Evolutionary conservation across 164 flowering plant species (phyloP).

Genomic region (Stephania japonica): DNA sequence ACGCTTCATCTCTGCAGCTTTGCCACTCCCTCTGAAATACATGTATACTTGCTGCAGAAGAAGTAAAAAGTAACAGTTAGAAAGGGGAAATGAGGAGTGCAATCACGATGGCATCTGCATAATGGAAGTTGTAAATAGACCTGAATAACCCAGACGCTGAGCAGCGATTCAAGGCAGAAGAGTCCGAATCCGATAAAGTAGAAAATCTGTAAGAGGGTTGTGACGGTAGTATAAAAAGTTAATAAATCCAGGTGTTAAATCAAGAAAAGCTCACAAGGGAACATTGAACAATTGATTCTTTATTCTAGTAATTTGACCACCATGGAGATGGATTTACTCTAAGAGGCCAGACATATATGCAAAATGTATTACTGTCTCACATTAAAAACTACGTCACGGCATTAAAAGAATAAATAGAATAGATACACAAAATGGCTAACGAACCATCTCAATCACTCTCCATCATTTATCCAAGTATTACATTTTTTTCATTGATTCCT

Average conservation of each 20-base stretch:
- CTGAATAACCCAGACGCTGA: slow-evolving; percentile 98
- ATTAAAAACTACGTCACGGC: background rate
- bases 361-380: background rate
- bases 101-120: background rate
- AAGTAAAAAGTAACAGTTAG: background rate
- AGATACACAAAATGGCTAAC: background rate
- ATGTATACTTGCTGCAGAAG: slow-evolving; percentile 82
- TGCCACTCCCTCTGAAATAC: slow-evolving; percentile 88
- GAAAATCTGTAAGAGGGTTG: slow-evolving; percentile 55
- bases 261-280: background rate
- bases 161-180: slow-evolving; percentile 62
- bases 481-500: background rate
- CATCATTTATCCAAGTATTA: background rate
- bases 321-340: background rate
- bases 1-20: slow-evolving; percentile 69
- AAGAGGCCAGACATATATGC: background rate
- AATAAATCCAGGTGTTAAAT: background rate
- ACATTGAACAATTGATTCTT: background rate
- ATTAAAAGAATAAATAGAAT: background rate
- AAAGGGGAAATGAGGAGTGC: background rate
- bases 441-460: background rate
- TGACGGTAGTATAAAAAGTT: background rate
- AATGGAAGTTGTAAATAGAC: slow-evolving; percentile 24
- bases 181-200: slow-evolving; percentile 84
- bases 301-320: background rate